Percentiles rank a stretch among this genome's conserved stretches.
Evolutionary conservation across 208 protist species (phyloP).

Genomic region (Trypanosoma congolense): DNA sequence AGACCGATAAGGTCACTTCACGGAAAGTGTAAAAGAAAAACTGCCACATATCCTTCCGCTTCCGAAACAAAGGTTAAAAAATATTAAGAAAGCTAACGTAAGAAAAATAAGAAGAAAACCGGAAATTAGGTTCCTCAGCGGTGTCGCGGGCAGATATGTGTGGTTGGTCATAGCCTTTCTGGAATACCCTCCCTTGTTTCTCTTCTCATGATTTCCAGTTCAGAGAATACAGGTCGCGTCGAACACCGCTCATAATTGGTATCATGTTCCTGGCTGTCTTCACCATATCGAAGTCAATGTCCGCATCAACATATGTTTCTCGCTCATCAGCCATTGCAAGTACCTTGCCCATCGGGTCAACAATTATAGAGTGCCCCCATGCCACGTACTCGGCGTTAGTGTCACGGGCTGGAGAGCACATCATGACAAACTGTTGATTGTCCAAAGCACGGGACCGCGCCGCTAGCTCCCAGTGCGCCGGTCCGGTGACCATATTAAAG

Average conservation of each 20-base stretch:
- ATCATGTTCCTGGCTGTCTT: slow-evolving; percentile 40
- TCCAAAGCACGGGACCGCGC: slow-evolving; percentile 89
- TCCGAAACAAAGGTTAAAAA: too few relatives aligned
- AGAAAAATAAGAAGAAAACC: too few relatives aligned
- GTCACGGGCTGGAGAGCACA: slow-evolving; percentile 94
- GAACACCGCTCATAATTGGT: slow-evolving; percentile 73
- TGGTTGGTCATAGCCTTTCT: too few relatives aligned
- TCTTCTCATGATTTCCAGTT: slow-evolving; percentile 35
- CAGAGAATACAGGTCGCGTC: slow-evolving; percentile 73
- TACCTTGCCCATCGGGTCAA: slow-evolving; percentile 87
- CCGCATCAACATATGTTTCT: slow-evolving; percentile 53
- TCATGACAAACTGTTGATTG: slow-evolving; percentile 93
- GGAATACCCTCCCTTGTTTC: background rate
- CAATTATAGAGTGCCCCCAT: slow-evolving; percentile 95
- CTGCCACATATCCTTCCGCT: too few relatives aligned
- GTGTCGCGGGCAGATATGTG: too few relatives aligned
- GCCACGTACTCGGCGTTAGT: slow-evolving; percentile 84
- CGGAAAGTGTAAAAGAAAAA: too few relatives aligned
- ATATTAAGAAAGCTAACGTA: too few relatives aligned
- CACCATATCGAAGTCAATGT: slow-evolving; percentile 60
- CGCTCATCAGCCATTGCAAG: slow-evolving; percentile 61
- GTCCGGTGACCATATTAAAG: slow-evolving; percentile 99
- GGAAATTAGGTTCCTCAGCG: too few relatives aligned
- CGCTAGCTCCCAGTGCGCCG: slow-evolving; percentile 96
- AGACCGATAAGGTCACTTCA: too few relatives aligned